Conservation (phyloP, 2,329 filamentous ascomycete genomes). For the Microdochium nivale region DNA sequence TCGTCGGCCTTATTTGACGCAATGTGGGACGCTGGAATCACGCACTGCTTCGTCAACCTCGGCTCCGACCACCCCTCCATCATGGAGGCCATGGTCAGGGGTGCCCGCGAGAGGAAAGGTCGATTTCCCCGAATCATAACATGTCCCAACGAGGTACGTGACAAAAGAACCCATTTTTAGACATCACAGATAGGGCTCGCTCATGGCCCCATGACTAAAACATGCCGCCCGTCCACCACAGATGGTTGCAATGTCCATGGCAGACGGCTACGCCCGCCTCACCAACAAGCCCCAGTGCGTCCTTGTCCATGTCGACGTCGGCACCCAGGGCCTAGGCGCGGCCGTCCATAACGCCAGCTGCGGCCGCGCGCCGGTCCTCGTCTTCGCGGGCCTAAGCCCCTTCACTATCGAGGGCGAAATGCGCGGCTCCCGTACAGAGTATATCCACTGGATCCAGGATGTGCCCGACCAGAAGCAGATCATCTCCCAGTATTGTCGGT, state of each 20-base stretch:
- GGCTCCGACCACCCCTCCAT: slow-evolving; percentile 60
- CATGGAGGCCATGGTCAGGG: slow-evolving; percentile 65
- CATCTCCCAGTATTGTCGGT: slow-evolving; percentile 64
- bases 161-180: too few relatives aligned
- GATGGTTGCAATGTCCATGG: slow-evolving; percentile 72
- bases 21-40: slow-evolving; percentile 41
- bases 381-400: slow-evolving; percentile 67
- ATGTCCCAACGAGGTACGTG: slow-evolving; percentile 44
- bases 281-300: slow-evolving; percentile 62
- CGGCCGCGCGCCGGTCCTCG: slow-evolving; percentile 61
- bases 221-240: too few relatives aligned
- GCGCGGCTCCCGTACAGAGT: slow-evolving; percentile 62
- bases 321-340: slow-evolving; percentile 66
- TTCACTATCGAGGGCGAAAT: slow-evolving; percentile 66
- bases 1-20: slow-evolving; percentile 68
- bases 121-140: slow-evolving; percentile 61
- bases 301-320: slow-evolving; percentile 67
- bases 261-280: slow-evolving; percentile 63
- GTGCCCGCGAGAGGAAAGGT: slow-evolving; percentile 54
- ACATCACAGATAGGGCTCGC: too few relatives aligned
- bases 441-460: slow-evolving; percentile 74
- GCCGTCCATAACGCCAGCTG: slow-evolving; percentile 66
- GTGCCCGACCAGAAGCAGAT: slow-evolving; percentile 69
- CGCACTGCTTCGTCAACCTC: slow-evolving; percentile 50
- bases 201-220: too few relatives aligned